These are phyloP conservation scores for Lomentospora prolificans DNA, from an alignment of 2,329 filamentous ascomycete species.

Conservation along the genomic window DNA sequence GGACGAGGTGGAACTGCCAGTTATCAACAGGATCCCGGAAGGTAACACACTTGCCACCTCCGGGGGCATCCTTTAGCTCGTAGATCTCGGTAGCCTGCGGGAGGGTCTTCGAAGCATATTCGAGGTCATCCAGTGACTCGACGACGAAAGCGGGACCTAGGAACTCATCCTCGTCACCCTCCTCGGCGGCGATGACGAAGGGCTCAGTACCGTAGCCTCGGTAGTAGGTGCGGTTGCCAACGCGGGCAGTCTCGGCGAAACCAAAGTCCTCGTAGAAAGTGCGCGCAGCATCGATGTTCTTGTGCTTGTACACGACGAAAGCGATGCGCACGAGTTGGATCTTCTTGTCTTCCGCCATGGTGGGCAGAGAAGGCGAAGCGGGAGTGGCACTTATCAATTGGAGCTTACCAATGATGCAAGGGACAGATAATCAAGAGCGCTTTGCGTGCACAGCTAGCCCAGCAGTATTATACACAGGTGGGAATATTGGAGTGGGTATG, in stretches of 20 bases:
- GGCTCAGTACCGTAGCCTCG: slow-evolving; percentile 52
- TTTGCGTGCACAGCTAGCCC: too few species aligned
- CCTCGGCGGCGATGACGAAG: slow-evolving; percentile 45
- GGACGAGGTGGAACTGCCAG: slow-evolving; percentile 47
- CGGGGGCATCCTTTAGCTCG: slow-evolving; percentile 38
- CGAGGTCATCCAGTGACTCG: slow-evolving; percentile 43
- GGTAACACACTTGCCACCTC: slow-evolving; percentile 41
- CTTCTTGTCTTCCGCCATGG: not conserved
- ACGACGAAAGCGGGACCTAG: slow-evolving; percentile 49
- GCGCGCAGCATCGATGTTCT: slow-evolving; percentile 29
- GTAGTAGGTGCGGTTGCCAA: slow-evolving; percentile 42
- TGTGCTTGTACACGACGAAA: slow-evolving; percentile 39
- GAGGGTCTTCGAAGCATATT: slow-evolving; percentile 35
- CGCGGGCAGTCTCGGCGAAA: slow-evolving; percentile 27
- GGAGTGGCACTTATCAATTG: too few species aligned
- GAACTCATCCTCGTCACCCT: slow-evolving; percentile 38
- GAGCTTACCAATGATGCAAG: not conserved
- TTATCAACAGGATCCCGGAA: slow-evolving; percentile 44
- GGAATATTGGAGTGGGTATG: not conserved
- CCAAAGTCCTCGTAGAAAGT: slow-evolving; percentile 39
- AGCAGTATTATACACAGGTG: too few species aligned
- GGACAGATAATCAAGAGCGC: too few species aligned
- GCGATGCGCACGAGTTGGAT: slow-evolving; percentile 25
- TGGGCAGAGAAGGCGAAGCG: too few species aligned
- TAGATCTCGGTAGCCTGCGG: slow-evolving; percentile 37